These are phyloP conservation scores for Withania somnifera DNA, from an alignment of 305 asterid species.

Conservation along the genomic window DNA sequence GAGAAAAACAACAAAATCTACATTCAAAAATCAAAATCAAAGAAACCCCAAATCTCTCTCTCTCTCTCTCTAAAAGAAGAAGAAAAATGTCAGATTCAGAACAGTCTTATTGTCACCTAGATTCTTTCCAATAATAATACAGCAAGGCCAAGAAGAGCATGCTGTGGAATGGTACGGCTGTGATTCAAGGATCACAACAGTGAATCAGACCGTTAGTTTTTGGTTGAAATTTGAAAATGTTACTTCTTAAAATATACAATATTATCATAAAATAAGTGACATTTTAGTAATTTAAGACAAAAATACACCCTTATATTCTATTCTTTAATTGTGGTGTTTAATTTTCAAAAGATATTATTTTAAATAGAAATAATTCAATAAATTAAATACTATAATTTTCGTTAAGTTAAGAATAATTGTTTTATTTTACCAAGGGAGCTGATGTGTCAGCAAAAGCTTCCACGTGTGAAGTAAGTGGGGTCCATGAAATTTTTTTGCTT, in stretches of 20 bases:
- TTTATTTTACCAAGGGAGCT: slow-evolving; percentile 12
- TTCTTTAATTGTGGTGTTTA: too few species aligned
- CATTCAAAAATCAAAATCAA: slow-evolving; percentile 32
- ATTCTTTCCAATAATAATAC: slow-evolving; percentile 4
- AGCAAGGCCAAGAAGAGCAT: background rate
- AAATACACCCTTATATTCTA: too few species aligned
- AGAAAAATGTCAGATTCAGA: slow-evolving; percentile 35
- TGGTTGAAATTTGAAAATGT: slow-evolving; percentile 36
- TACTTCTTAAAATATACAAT: too few species aligned
- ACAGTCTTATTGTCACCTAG: slow-evolving; percentile 15
- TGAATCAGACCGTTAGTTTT: slow-evolving; percentile 48
- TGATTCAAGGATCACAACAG: slow-evolving; percentile 22
- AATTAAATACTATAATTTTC: too few species aligned
- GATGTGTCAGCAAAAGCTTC: slow-evolving; percentile 10
- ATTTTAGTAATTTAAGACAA: too few species aligned
- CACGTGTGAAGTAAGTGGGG: slow-evolving; percentile 3
- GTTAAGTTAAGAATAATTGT: background rate
- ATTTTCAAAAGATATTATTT: too few species aligned
- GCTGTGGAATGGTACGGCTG: slow-evolving; percentile 20
- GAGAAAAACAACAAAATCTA: slow-evolving; percentile 13
- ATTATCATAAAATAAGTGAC: too few species aligned
- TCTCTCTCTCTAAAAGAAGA: slow-evolving; percentile 6
- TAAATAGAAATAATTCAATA: too few species aligned
- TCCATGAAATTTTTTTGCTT: background rate
- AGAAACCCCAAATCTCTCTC: background rate